Evolutionary conservation across 768 basidiomycete species (phyloP).

Genomic region (Boletus rubroflammeus): DNA sequence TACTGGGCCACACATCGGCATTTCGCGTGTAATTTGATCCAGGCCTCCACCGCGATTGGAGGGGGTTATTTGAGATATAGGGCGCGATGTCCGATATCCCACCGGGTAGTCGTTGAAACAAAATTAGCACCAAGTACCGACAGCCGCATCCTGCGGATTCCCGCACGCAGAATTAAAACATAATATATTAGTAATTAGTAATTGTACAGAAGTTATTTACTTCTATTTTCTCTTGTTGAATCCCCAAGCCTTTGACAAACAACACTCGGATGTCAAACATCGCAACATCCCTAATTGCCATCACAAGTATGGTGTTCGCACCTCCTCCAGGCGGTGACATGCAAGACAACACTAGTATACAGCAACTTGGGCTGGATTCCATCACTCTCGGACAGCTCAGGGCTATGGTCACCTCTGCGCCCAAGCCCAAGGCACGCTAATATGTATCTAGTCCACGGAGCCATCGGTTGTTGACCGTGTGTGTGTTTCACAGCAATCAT

Average conservation of each 20-base stretch:
- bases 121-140: conserved; percentile 3
- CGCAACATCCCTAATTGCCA: neutral
- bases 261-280: neutral
- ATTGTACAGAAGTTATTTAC: conserved; percentile 8
- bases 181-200: neutral
- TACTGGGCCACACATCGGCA: conserved; percentile 10
- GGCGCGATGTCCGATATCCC: neutral
- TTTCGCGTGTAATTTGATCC: neutral
- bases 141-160: neutral
- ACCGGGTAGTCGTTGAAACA: neutral
- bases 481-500: conserved; percentile 58
- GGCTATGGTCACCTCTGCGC: conserved; percentile 62
- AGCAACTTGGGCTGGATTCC: conserved; percentile 56
- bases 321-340: conserved; percentile 26
- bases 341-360: conserved; percentile 30
- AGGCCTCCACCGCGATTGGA: conserved; percentile 6
- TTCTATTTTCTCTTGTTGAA: conserved; percentile 24
- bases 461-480: conserved; percentile 17
- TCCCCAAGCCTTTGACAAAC: conserved; percentile 25
- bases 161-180: neutral
- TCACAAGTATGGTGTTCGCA: conserved; percentile 35
- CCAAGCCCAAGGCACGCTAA: conserved; percentile 67
- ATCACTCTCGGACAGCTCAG: conserved; percentile 81
- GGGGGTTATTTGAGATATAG: neutral
- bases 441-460: conserved; percentile 2